Base-by-base conservation (phyloP, 805 yeast species). In the Yamadazyma laniorum region DNA sequence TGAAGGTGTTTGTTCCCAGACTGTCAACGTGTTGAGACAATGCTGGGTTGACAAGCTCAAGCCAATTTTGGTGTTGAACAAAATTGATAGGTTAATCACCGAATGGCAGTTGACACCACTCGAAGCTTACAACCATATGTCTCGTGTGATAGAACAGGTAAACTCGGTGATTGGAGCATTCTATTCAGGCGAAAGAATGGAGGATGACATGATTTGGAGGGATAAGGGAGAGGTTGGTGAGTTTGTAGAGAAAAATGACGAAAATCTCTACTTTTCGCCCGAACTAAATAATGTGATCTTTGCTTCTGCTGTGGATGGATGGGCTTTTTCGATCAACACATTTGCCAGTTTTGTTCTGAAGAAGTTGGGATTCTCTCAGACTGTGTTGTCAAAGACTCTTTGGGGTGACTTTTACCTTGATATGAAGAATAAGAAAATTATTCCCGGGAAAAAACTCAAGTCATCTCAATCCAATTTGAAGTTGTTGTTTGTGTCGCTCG, bases 1-100 rank as follows among this genome's bases (percentile, higher is more conserved):
- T 2, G 99, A 93, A 64, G 99, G 99, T 18, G 98, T 93, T 0
- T 90, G 97, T 54, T 90, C 98, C 0, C 99, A 93, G 58, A 93
- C 99, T 0, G 85, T 93, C 8, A 90, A 93, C 13, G 99, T 93
- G 1, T 67, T 91, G 45, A 76, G 98, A 55, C 98, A 93, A 60
- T 86, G 95, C 35, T 93, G 98, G 97, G 78, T 84, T 4, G 99
- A 93, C 56, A 83, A 86, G 49, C 65, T 93, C 50, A 85, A 82
- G 54, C 96, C 98, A 2, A 66, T 93, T 13, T 70, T 93, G 39
- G 96, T 93, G 13, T 63, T 93, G 50, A 93, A 93, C 62, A 93
- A 93, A 60, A 80, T 93, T 40, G 99, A 93, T 59, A 72, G 98
- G 47, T 67, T 93, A 43, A 75, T 90, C 30, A 67, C 77, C 0